These are phyloP conservation scores for Reticulascus tulasneorum DNA, from an alignment of 2,329 filamentous ascomycete genomes.

Conservation along the genomic window DNA sequence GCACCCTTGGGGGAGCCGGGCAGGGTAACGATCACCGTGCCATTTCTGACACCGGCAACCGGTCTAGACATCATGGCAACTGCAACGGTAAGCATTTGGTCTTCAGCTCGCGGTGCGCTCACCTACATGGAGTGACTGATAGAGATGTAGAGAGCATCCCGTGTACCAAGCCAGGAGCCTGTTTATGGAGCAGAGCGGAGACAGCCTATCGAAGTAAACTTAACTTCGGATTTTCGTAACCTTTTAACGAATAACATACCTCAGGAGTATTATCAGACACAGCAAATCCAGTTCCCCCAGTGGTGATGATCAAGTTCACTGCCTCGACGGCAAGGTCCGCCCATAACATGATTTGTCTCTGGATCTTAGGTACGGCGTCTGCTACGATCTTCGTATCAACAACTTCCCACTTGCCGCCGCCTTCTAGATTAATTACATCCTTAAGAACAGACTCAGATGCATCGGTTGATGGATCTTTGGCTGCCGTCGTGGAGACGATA, in stretches of 20 bases:
- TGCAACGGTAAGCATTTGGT: conserved; percentile 32
- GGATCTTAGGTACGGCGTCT: conserved; percentile 72
- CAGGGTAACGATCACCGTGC: conserved; percentile 79
- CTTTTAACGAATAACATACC: conserved; percentile 39
- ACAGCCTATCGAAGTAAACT: conserved; percentile 56
- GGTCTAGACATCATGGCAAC: conserved; percentile 97
- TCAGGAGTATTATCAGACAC: conserved; percentile 83
- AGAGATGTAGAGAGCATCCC: conserved; percentile 87
- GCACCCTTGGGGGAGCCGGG: conserved; percentile 95
- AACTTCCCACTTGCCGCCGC: conserved; percentile 68
- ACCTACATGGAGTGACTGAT: conserved; percentile 82
- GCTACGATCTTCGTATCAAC: conserved; percentile 70
- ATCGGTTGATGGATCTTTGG: conserved; percentile 74
- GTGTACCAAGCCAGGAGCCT: conserved; percentile 89
- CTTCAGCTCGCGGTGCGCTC: no score
- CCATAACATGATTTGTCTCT: conserved; percentile 68
- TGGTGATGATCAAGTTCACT: conserved; percentile 78
- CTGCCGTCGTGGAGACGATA: conserved; percentile 87
- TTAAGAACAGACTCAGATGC: conserved; percentile 63
- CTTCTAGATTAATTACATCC: conserved; percentile 64
- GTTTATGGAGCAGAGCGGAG: conserved; percentile 72
- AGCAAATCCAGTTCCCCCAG: conserved; percentile 91
- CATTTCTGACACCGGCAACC: conserved; percentile 80
- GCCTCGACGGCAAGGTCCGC: conserved; percentile 58
- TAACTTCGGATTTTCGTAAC: neutral